Evolutionary conservation across 2,329 filamentous ascomycete genomes (phyloP), one percentile per base, ranked within the genome.

Genomic region (Aspergillus alliaceus): DNA sequence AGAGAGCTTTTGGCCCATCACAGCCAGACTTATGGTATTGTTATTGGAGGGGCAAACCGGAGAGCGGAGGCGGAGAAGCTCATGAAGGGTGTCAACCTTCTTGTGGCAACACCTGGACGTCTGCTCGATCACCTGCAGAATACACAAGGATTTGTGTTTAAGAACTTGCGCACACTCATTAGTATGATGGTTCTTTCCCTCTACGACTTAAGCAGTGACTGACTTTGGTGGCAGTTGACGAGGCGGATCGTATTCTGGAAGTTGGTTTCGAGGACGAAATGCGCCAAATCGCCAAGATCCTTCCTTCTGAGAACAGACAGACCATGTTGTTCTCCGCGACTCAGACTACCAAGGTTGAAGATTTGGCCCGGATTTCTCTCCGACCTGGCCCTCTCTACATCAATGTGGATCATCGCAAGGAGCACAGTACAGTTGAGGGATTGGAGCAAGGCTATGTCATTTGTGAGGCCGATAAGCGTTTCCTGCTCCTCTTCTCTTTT

Each of bases 231-330:
- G 11, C 32, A 18, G 31, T 56, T 65, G 95, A 99, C 68, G 95
- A 99, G 78, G 95, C 95, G 18, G 95, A 99, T 73, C 88, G 95
- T 48, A 97, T 99, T 61, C 80, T 99, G 44, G 95, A 99, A 78
- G 91, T 97, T 61, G 93, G 95, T 67, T 99, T 99, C 82, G 95
- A 99, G 76, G 95, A 98, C 70, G 95, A 99, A 79, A 96, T 99
- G 90, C 85, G 91, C 63, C 89, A 96, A 74, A 96, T 99, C 66
- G 88, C 98, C 75, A 96, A 96, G 82, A 95, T 98, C 54, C 80
- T 98, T 18, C 91, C 93, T 47, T 89, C 89, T 65, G 88, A 96
- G 57, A 86, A 93, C 64, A 83, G 95, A 59, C 93, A 98, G 77
- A 97, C 93, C 0, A 95, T 96, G 88, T 85, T 99, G n/a, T 99